phyloP scores from a whole-genome alignment of 163 green algal genomes.

The Chloroidium sp. region DNA sequence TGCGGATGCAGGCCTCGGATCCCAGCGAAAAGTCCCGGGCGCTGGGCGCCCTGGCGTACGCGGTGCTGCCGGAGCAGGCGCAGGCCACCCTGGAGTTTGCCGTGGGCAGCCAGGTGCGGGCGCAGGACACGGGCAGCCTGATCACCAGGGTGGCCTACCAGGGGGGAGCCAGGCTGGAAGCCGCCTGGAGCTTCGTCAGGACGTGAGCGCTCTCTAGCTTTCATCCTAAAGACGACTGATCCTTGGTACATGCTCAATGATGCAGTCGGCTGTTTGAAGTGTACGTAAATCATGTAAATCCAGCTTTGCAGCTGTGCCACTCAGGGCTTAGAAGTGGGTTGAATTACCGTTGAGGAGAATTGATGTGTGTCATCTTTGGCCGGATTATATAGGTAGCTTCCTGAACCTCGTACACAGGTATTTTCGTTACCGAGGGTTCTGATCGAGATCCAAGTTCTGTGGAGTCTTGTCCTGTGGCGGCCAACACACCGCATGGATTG shows the following conservation, averaged over 20 bases:
- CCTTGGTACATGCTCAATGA: neutral
- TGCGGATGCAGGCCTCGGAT: conserved; percentile 10
- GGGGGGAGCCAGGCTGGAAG: neutral
- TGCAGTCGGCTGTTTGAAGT: conserved; percentile 1
- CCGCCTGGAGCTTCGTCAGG: conserved; percentile 2
- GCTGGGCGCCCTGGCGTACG: conserved; percentile 29
- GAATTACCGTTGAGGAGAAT: neutral
- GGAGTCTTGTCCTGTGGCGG: no score
- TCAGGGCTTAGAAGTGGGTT: neutral
- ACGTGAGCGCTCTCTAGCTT: neutral
- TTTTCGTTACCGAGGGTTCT: no score
- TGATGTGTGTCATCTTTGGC: conserved; percentile 1
- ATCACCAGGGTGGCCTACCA: neutral
- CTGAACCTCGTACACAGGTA: no score
- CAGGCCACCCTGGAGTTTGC: conserved; percentile 21
- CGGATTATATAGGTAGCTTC: conserved; percentile 8
- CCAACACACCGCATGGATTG: no score
- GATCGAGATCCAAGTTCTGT: no score
- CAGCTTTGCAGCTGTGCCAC: neutral
- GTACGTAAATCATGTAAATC: conserved; percentile 12
- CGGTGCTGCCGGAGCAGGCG: neutral
- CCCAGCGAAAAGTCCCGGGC: conserved; percentile 22
- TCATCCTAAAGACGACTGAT: neutral
- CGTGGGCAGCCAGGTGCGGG: conserved; percentile 15
- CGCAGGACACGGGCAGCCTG: conserved; percentile 12